Percentiles rank a stretch among this genome's conserved stretches.
These are phyloP conservation scores for Lentinula novae-zelandiae DNA, from an alignment of 1,284 basidiomycete species.

Conservation along the genomic window DNA sequence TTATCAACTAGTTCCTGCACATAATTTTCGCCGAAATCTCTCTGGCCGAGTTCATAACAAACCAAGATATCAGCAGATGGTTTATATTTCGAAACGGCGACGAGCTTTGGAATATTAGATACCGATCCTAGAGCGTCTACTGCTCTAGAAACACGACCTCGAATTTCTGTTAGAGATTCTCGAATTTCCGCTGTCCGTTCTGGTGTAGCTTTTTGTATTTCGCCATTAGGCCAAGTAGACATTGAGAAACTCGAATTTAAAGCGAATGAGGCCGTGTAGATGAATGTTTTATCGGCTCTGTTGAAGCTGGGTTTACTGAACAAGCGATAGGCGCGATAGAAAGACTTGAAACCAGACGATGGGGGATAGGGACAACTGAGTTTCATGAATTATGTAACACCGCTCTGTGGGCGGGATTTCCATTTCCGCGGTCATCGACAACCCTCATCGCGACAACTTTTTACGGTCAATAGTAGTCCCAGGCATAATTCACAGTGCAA, in stretches of 20 bases:
- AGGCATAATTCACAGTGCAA: no score
- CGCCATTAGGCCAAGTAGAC: neutral
- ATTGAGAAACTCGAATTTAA: neutral
- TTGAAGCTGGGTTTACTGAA: neutral
- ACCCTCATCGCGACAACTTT: no score
- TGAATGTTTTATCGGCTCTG: neutral
- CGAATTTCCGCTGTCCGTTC: slow-evolving; percentile 46
- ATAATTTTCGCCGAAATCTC: slow-evolving; percentile 98
- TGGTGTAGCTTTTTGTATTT: neutral
- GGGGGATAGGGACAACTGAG: neutral
- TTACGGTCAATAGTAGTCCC: no score
- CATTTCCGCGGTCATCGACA: no score
- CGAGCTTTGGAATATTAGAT: slow-evolving; percentile 33
- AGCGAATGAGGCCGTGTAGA: neutral
- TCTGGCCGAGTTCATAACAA: slow-evolving; percentile 76
- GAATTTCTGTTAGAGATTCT: slow-evolving; percentile 48
- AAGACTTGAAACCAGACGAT: neutral
- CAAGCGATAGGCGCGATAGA: neutral
- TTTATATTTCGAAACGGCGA: slow-evolving; percentile 96
- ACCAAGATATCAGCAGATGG: slow-evolving; percentile 84
- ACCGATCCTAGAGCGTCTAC: slow-evolving; percentile 12
- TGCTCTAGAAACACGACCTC: slow-evolving; percentile 40
- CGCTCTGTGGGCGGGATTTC: no score
- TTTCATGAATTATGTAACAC: neutral
- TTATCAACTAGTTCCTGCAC: slow-evolving; percentile 95